Evolutionary conservation across 345 rosid species (phyloP).

Genomic region (Dipteronia sinensis): DNA sequence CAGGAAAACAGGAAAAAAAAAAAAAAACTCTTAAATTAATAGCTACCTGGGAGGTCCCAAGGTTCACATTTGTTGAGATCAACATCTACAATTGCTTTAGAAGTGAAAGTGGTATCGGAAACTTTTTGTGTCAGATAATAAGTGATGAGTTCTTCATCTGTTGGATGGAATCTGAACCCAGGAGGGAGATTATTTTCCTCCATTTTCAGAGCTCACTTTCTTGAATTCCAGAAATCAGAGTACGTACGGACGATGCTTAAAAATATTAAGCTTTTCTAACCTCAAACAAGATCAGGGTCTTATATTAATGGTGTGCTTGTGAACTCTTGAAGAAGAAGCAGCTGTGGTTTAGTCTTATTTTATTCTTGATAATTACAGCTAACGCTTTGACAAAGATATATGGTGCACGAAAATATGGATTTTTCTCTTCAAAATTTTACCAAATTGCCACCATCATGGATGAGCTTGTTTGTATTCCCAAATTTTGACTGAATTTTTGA

Average conservation of each 20-base stretch:
- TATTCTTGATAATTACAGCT: conserved; percentile 68
- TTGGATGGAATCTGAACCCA: conserved; percentile 96
- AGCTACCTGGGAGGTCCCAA: conserved; percentile 96
- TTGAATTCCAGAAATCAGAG: background rate
- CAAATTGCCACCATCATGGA: conserved; percentile 1
- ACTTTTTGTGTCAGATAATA: conserved; percentile 71
- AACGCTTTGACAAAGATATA: conserved; percentile 74
- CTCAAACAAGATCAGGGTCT: conserved; percentile 18
- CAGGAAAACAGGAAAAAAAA: background rate
- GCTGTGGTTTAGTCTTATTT: conserved; percentile 27
- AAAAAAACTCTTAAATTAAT: background rate
- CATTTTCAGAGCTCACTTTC: conserved; percentile 32
- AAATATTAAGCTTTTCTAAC: background rate
- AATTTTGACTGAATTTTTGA: conserved; percentile 12
- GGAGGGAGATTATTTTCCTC: conserved; percentile 89
- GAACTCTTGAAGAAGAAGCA: conserved; percentile 56
- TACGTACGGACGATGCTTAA: conserved; percentile 13
- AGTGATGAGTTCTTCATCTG: conserved; percentile 96
- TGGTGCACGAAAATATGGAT: conserved; percentile 30
- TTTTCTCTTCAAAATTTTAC: conserved; percentile 18
- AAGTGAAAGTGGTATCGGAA: conserved; percentile 61
- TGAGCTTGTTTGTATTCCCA: conserved; percentile 2
- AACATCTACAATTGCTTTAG: conserved; percentile 85
- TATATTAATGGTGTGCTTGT: conserved; percentile 12
- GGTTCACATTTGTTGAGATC: conserved; percentile 99